These are phyloP conservation scores for Exophiala lecanii-corni DNA, from an alignment of 2,329 filamentous ascomycete species.

Conservation along the genomic window DNA sequence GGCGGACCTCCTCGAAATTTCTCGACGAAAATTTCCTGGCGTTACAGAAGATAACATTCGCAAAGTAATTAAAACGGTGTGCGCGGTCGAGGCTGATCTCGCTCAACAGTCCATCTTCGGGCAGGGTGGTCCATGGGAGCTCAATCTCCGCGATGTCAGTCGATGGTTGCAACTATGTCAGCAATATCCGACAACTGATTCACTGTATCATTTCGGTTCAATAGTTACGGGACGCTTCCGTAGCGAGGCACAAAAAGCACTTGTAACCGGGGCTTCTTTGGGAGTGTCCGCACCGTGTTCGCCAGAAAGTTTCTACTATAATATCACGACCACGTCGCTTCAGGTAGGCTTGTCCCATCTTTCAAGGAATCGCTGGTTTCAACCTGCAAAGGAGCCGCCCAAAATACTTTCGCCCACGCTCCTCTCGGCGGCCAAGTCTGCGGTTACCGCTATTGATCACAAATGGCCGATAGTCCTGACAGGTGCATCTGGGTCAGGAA, in stretches of 20 bases:
- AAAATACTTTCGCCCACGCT: constrained; percentile 35
- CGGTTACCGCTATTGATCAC: constrained; percentile 81
- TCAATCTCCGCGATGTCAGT: constrained; percentile 85
- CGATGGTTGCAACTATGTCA: constrained; percentile 73
- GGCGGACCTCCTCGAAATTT: constrained; percentile 78
- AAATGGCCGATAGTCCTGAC: constrained; percentile 86
- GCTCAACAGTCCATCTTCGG: constrained; percentile 50
- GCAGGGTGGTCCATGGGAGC: constrained; percentile 81
- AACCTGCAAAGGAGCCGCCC: constrained; percentile 29
- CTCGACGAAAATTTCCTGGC: constrained; percentile 67
- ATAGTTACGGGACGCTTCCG: constrained; percentile 88
- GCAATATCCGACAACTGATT: constrained; percentile 53
- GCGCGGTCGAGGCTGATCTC: constrained; percentile 68
- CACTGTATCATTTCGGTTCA: constrained; percentile 72
- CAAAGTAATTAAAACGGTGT: constrained; percentile 74
- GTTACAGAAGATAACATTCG: constrained; percentile 57
- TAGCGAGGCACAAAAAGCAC: constrained; percentile 59
- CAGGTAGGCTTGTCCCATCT: constrained; percentile 78
- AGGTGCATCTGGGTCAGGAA: constrained; percentile 79
- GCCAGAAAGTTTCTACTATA: constrained; percentile 61
- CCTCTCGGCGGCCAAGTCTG: constrained; percentile 72
- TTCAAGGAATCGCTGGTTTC: constrained; percentile 49
- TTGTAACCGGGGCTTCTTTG: constrained; percentile 54
- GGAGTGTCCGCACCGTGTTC: background rate
- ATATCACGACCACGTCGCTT: constrained; percentile 59